A percentile compares a stretch with the other conserved stretches of the same genome.
Conservation (phyloP, 495 filamentous ascomycete species). For the Lasiosphaeriaceae sp. region DNA sequence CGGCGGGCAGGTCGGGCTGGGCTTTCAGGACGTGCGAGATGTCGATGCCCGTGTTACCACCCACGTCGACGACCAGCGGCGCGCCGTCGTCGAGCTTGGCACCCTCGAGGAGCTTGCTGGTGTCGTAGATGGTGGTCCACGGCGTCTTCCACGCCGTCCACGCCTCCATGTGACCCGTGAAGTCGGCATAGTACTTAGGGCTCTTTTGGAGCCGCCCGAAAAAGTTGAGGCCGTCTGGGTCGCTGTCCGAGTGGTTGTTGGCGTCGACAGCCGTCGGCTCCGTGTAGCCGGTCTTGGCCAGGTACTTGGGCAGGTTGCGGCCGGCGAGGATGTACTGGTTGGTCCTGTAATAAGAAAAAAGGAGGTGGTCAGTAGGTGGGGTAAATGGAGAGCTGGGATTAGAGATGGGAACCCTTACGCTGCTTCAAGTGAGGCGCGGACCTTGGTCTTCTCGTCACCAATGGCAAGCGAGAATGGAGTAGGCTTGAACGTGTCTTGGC, state of each 20-base stretch:
- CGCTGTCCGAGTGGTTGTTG: constrained; percentile 17
- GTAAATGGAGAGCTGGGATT: no score
- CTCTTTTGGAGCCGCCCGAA: constrained; percentile 15
- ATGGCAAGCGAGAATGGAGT: constrained; percentile 6
- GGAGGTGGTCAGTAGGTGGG: no score
- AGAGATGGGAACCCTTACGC: no score
- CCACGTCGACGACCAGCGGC: constrained; percentile 45
- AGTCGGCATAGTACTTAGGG: constrained; percentile 8
- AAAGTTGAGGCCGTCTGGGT: constrained; percentile 20
- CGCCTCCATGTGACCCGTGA: constrained; percentile 25
- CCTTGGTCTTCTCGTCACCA: constrained; percentile 4
- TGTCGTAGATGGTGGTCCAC: constrained; percentile 26
- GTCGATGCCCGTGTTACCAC: constrained; percentile 44
- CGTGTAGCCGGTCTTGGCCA: constrained; percentile 16
- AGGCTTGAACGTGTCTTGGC: constrained; percentile 3
- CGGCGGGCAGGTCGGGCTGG: constrained; percentile 27
- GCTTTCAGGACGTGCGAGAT: constrained; percentile 32
- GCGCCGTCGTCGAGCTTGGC: constrained; percentile 15
- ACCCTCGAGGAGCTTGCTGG: background rate
- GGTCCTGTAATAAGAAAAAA: no score
- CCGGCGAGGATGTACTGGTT: constrained; percentile 3
- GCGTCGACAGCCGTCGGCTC: constrained; percentile 21
- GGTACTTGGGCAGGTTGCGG: constrained; percentile 19
- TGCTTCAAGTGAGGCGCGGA: constrained; percentile 4
- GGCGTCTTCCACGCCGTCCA: constrained; percentile 22